These are phyloP conservation scores for Tubosaeta sp. DNA, from an alignment of 768 basidiomycete species.

Conservation along the genomic window DNA sequence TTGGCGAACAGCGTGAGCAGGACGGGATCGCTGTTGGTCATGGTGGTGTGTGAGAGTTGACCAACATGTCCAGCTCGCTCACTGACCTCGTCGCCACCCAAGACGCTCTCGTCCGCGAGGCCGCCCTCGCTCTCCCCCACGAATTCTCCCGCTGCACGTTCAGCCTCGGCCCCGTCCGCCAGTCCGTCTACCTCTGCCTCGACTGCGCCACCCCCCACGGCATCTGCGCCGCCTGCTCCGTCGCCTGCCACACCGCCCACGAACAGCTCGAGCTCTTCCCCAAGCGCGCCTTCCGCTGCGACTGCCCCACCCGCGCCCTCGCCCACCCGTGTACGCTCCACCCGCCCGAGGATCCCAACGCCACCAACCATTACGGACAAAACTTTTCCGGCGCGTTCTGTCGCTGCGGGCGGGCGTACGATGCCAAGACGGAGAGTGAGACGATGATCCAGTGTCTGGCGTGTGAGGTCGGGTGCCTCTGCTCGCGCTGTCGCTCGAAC, in stretches of 20 bases:
- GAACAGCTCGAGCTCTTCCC: constrained; percentile 87
- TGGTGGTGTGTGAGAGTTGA: too few species aligned
- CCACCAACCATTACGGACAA: constrained; percentile 60
- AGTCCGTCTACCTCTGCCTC: constrained; percentile 78
- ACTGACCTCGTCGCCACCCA: constrained; percentile 25
- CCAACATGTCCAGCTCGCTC: constrained; percentile 30
- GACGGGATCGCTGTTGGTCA: constrained; percentile 68
- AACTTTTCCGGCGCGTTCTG: constrained; percentile 75
- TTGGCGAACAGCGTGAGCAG: constrained; percentile 90
- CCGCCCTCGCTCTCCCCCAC: constrained; percentile 51
- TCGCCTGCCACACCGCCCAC: constrained; percentile 84
- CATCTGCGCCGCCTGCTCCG: constrained; percentile 78
- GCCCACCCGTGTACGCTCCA: constrained; percentile 64
- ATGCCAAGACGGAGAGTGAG: constrained; percentile 68
- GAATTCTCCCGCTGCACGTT: constrained; percentile 67
- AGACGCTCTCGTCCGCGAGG: constrained; percentile 29
- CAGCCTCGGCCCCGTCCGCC: constrained; percentile 55
- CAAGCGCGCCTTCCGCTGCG: constrained; percentile 78
- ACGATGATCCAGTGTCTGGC: constrained; percentile 87
- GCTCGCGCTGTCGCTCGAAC: not conserved
- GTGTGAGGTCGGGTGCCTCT: constrained; percentile 52
- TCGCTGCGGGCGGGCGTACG: constrained; percentile 68
- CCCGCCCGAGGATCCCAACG: constrained; percentile 51
- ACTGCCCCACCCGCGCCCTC: constrained; percentile 70
- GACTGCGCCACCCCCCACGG: constrained; percentile 67